These are phyloP conservation scores for Austroboletus festivus DNA, from an alignment of 768 basidiomycete genomes.

Conservation along the genomic window DNA sequence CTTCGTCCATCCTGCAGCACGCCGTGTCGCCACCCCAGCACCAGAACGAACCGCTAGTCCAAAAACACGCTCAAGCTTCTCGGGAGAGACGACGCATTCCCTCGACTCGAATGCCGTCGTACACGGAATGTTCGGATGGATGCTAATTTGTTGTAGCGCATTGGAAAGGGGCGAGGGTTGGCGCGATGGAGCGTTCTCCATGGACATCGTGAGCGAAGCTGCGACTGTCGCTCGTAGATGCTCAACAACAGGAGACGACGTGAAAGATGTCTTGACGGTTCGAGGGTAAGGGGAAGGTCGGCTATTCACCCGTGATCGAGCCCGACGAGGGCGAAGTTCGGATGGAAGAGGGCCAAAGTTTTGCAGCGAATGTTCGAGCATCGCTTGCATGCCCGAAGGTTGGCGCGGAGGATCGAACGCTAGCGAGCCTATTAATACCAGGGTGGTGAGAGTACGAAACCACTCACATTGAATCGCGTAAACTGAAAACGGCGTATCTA, in stretches of 20 bases:
- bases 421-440: conserved; percentile 25
- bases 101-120: conserved; percentile 33
- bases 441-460: not conserved
- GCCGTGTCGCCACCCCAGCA: conserved; percentile 52
- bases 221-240: conserved; percentile 28
- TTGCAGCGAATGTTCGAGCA: conserved; percentile 70
- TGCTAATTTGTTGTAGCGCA: conserved; percentile 41
- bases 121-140: conserved; percentile 41
- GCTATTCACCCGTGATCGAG: conserved; percentile 66
- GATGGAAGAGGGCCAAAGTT: conserved; percentile 72
- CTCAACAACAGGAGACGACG: conserved; percentile 37
- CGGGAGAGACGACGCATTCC: conserved; percentile 24
- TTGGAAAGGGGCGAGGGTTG: conserved; percentile 23
- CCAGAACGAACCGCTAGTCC: conserved; percentile 41
- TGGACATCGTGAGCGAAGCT: conserved; percentile 18
- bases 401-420: conserved; percentile 71
- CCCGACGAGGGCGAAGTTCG: conserved; percentile 59
- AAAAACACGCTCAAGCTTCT: conserved; percentile 28
- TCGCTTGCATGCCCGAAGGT: conserved; percentile 64
- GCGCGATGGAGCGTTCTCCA: conserved; percentile 13
- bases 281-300: conserved; percentile 75
- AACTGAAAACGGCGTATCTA: conserved; percentile 70
- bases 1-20: conserved; percentile 66
- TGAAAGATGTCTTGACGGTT: conserved; percentile 42
- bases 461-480: conserved; percentile 69